Evolutionary conservation across 176 grass and related monocot species (phyloP).

Genomic region (Oryza meridionalis): DNA sequence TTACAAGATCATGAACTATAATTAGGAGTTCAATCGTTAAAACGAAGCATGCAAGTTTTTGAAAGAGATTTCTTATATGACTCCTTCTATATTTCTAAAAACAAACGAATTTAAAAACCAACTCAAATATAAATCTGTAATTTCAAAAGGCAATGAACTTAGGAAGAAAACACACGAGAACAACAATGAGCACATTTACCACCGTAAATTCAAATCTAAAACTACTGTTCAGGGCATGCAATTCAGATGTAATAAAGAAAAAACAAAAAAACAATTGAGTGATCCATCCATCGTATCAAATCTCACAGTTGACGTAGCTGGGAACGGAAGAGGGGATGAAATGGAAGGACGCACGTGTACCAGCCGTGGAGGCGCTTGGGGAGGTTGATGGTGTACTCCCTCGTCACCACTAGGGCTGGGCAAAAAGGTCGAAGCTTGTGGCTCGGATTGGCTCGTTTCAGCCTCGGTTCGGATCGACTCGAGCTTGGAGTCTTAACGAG

Average conservation of each 20-base stretch:
- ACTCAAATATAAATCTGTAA: too few relatives aligned
- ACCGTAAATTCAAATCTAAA: neutral
- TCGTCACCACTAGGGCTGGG: conserved; percentile 47
- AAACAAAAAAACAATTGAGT: neutral
- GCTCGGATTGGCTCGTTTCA: too few relatives aligned
- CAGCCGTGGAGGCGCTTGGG: conserved; percentile 93
- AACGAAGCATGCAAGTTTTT: too few relatives aligned
- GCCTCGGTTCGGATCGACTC: too few relatives aligned
- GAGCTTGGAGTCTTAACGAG: too few relatives aligned
- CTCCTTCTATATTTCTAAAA: too few relatives aligned
- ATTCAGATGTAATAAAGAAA: too few relatives aligned
- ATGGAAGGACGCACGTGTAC: conserved; percentile 24
- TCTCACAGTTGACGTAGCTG: neutral
- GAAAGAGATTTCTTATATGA: too few relatives aligned
- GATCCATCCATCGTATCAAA: neutral
- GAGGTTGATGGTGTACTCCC: conserved; percentile 90
- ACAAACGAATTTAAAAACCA: too few relatives aligned
- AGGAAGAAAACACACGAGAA: neutral
- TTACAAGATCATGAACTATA: too few relatives aligned
- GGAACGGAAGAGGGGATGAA: neutral
- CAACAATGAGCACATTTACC: neutral
- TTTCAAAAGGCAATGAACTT: neutral
- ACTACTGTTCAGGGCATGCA: neutral
- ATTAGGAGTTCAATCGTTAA: too few relatives aligned
- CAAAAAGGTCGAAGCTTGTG: too few relatives aligned